phyloP scores from a whole-genome alignment of 495 filamentous ascomycete genomes.

The Xylaria longipes region DNA sequence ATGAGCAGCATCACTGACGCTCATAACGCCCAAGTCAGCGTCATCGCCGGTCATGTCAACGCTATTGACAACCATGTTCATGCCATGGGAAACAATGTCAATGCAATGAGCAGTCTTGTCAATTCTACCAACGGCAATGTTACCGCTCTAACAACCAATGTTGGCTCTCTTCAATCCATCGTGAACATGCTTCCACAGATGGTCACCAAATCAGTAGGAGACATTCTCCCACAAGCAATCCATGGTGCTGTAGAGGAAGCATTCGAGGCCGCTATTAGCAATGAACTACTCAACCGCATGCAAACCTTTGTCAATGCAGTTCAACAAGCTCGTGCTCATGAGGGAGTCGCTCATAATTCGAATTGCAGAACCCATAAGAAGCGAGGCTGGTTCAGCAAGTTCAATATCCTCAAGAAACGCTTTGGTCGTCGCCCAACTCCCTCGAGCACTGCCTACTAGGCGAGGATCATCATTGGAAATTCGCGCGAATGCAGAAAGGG shows the following conservation, averaged over 20 bases:
- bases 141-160: conserved; percentile 26
- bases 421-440: not conserved
- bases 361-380: not conserved
- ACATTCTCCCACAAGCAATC: conserved; percentile 24
- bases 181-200: conserved; percentile 38
- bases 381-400: conserved; percentile 10
- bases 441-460: not conserved
- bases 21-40: conserved; percentile 33
- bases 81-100: conserved; percentile 38
- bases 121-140: conserved; percentile 41
- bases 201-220: conserved; percentile 17
- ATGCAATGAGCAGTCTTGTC: conserved; percentile 33
- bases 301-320: conserved; percentile 11
- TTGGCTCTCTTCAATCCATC: conserved; percentile 33
- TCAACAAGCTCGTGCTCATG: not conserved
- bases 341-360: not conserved
- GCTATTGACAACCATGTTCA: conserved; percentile 39
- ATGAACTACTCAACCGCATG: conserved; percentile 20
- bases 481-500: too few species aligned
- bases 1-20: conserved; percentile 28
- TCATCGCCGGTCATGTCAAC: conserved; percentile 36
- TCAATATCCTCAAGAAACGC: conserved; percentile 14
- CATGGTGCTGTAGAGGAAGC: not conserved
- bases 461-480: not conserved
- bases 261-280: conserved; percentile 16